Evolutionary conservation across 2,329 filamentous ascomycete species (phyloP).

Genomic region (Paraphoma chrysanthemicola): DNA sequence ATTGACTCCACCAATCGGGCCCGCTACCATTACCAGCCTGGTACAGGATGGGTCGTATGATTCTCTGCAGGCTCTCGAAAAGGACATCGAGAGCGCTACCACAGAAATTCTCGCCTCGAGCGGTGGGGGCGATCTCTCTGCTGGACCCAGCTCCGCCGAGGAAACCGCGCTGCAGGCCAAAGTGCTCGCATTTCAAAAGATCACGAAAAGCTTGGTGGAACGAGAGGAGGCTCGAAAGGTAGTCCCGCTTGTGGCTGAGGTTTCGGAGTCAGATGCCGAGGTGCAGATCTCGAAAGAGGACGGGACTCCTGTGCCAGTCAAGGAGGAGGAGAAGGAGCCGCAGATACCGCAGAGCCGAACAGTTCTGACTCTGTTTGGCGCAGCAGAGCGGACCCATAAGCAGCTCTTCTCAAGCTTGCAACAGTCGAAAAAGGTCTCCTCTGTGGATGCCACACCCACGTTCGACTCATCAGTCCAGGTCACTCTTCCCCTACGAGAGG

Average conservation of each 20-base stretch:
- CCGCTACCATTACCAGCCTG: conserved; percentile 47
- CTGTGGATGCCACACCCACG: conserved; percentile 41
- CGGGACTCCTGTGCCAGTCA: conserved; percentile 18
- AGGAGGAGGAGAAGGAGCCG: conserved; percentile 28
- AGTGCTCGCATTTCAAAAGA: conserved; percentile 44
- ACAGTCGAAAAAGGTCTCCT: conserved; percentile 52
- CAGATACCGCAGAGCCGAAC: conserved; percentile 55
- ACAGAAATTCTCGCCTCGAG: conserved; percentile 47
- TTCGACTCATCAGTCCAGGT: conserved; percentile 52
- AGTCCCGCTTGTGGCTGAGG: conserved; percentile 6
- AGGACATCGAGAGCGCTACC: conserved; percentile 51
- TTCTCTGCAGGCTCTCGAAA: conserved; percentile 50
- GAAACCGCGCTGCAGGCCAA: conserved; percentile 41
- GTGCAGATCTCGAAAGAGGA: conserved; percentile 15
- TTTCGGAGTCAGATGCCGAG: conserved; percentile 10
- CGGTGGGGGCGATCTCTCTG: conserved; percentile 27
- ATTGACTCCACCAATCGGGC: conserved; percentile 41
- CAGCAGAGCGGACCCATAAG: conserved; percentile 70
- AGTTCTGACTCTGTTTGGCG: conserved; percentile 79
- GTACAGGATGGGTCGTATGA: conserved; percentile 49
- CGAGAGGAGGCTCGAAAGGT: conserved; percentile 36
- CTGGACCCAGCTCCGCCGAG: conserved; percentile 41
- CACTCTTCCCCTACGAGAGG: conserved; percentile 64
- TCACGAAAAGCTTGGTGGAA: conserved; percentile 34
- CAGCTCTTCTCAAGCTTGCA: conserved; percentile 89